Base-by-base conservation (phyloP, 2,329 filamentous ascomycete genomes). In the Colletotrichum kahawae region DNA sequence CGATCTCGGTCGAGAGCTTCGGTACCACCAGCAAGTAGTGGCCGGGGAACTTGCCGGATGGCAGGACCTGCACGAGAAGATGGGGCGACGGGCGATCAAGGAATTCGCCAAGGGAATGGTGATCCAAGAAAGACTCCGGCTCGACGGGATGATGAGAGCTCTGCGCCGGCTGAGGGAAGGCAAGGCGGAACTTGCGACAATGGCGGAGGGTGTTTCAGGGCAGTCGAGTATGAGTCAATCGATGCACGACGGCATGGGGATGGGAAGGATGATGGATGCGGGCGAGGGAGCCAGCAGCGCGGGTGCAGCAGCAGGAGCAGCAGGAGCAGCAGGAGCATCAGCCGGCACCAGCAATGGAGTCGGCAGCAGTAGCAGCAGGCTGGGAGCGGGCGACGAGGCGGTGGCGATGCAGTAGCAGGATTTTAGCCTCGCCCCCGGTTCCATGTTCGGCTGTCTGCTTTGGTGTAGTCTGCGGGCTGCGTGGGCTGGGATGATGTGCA, bases 1-100 rank as follows among this genome's bases (percentile, higher is more conserved):
- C 24, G 90, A 92, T 57, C 84, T 98, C n/a, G 93, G 93, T 0
- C 92, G 92, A 67, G 97, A 99, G 84, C 87, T 99, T 70, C 88
- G 95, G 65, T 98, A 97, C 83, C 98, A 96, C 63, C 96, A 98
- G 85, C 95, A 97, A 83, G 95, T 96, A 16, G 96, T 98, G 29
- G 96, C 97, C 8, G 90, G 92, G 2, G 97, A 99, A 85, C 84
- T 99, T 71, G 97, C 97, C 1, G 95, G 95, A 18, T 99, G 97
- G 95, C 96, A 98, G 81, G 95, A 97, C 54, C 91, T 95, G 86
- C 92, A 98, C 80, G 95, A 95, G 78, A 92, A 91, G 80, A 92
- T 95, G 85, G 95, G 94, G 2, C 88, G 92, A 76, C 90, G 90
- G 74, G 94, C 95, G 33, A 90, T 98, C 76, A 91, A 90, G 78